These are phyloP conservation scores for Backusella psychrophila DNA, from an alignment of 192 early-diverging fungal genomes.

Conservation along the genomic window DNA sequence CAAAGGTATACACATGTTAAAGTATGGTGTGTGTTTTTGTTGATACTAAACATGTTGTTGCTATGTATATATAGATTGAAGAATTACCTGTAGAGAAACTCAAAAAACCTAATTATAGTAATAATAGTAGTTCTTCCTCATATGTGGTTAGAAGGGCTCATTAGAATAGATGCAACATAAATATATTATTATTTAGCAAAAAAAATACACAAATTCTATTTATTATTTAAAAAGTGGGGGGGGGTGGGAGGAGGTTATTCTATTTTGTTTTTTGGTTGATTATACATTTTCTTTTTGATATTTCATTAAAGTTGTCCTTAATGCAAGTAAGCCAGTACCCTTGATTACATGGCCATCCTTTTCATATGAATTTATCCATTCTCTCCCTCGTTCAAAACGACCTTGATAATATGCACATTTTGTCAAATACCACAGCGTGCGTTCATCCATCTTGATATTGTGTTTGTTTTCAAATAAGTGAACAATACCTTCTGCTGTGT, in stretches of 20 bases:
- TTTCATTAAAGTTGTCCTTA: constrained; percentile 18
- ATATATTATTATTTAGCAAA: not conserved
- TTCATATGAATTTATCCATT: constrained; percentile 23
- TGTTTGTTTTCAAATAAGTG: not conserved
- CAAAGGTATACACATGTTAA: constrained; percentile 13
- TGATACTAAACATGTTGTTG: not conserved
- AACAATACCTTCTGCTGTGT: constrained; percentile 21
- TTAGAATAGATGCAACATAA: not conserved
- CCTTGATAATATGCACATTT: constrained; percentile 8
- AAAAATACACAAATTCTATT: constrained; percentile 14
- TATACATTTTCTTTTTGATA: not conserved
- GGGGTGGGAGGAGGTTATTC: not conserved
- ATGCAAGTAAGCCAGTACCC: constrained; percentile 13
- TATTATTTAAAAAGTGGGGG: constrained; percentile 2
- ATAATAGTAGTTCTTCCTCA: not conserved
- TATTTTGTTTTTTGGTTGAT: not conserved
- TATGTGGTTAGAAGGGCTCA: not conserved
- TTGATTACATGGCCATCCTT: not conserved
- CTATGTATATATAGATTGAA: not conserved
- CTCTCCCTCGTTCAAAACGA: not conserved
- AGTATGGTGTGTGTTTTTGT: not conserved
- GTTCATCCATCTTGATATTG: constrained; percentile 19
- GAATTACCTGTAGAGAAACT: not conserved
- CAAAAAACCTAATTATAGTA: not conserved
- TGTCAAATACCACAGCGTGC: constrained; percentile 24